Percentiles rank a stretch among this genome's conserved stretches.
These are phyloP conservation scores for Penicillium nucicola DNA, from an alignment of 495 filamentous ascomycete genomes.

Conservation along the genomic window DNA sequence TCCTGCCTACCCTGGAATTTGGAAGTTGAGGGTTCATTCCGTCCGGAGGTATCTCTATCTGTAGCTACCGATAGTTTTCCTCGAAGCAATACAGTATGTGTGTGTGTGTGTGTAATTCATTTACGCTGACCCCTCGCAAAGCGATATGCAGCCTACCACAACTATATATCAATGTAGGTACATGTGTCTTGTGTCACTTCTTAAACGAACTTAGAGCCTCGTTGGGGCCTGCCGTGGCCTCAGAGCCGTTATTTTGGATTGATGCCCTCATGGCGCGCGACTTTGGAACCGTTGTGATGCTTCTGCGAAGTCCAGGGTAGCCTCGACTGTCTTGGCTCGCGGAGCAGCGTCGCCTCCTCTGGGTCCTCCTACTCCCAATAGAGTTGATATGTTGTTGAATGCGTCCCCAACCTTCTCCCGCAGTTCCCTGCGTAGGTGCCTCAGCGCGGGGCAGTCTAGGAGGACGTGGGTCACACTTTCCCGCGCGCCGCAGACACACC, in stretches of 20 bases:
- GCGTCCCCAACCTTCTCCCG: background rate
- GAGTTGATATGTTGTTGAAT: background rate
- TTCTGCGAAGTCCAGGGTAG: background rate
- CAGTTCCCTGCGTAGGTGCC: background rate
- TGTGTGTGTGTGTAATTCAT: no score
- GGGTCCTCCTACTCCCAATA: no score
- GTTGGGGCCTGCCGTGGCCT: constrained; percentile 22
- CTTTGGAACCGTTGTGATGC: constrained; percentile 3
- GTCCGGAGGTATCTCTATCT: no score
- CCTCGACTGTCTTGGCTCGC: background rate
- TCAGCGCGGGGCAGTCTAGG: background rate
- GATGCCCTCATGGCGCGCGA: constrained; percentile 22
- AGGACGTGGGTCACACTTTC: constrained; percentile 2
- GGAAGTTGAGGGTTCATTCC: no score
- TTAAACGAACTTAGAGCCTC: constrained; percentile 18
- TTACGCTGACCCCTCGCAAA: no score
- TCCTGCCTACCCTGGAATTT: no score
- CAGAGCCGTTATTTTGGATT: constrained; percentile 13
- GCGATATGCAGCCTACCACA: background rate
- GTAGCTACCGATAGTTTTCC: no score
- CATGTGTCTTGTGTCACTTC: constrained; percentile 9
- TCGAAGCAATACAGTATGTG: no score
- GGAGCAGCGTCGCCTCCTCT: background rate
- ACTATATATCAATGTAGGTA: constrained; percentile 9
- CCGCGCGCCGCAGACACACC: background rate